Evolutionary conservation across 2,329 filamentous ascomycete genomes (phyloP).

Genomic region (Cadophora gregata): DNA sequence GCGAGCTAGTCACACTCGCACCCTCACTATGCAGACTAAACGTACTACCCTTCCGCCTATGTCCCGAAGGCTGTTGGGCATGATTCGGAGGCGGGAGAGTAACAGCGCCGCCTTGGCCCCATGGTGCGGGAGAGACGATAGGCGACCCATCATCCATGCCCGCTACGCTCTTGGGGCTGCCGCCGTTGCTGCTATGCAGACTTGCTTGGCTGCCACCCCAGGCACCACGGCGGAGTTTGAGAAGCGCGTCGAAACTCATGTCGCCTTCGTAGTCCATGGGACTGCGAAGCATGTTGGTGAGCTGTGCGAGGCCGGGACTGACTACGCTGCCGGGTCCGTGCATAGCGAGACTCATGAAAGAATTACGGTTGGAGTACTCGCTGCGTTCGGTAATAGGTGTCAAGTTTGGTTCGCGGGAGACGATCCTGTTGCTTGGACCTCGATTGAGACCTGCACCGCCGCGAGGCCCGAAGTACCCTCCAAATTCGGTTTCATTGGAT

Average conservation of each 20-base stretch:
- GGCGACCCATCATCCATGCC: constrained; percentile 39
- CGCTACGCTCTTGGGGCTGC: constrained; percentile 45
- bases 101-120: constrained; percentile 26
- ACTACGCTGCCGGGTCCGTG: constrained; percentile 56
- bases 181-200: constrained; percentile 58
- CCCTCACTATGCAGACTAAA: constrained; percentile 36
- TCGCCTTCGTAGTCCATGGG: constrained; percentile 58
- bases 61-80: constrained; percentile 15
- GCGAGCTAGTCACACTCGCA: constrained; percentile 23
- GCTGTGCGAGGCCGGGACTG: constrained; percentile 77
- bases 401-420: constrained; percentile 85
- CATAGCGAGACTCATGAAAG: constrained; percentile 65
- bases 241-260: constrained; percentile 74
- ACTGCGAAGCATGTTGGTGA: constrained; percentile 67
- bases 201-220: constrained; percentile 85
- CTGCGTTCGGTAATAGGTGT: constrained; percentile 96
- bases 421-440: constrained; percentile 73
- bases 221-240: constrained; percentile 72
- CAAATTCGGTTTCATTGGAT: constrained; percentile 58
- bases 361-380: constrained; percentile 95
- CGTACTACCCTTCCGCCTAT: constrained; percentile 37
- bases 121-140: constrained; percentile 34
- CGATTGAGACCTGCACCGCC: constrained; percentile 65
- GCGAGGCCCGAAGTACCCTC: constrained; percentile 86
- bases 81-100: constrained; percentile 2